Base-by-base conservation (phyloP, 805 yeast species). In the Nakazawaea anatomiae region DNA sequence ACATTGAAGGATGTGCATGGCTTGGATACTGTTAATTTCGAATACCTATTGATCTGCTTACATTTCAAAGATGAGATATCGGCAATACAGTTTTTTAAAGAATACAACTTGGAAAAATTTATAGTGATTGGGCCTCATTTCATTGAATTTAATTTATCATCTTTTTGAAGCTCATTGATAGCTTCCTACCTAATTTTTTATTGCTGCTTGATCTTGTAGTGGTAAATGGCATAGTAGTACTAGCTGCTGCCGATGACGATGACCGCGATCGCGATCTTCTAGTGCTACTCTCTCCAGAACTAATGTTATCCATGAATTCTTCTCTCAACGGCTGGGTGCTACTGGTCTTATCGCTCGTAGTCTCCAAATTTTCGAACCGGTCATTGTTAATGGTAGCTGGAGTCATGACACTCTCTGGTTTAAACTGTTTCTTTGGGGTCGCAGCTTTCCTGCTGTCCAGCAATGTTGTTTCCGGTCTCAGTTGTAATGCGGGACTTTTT, bases 401-500 rank as follows among this genome's bases (percentile, higher is more conserved):
- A 18, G 42, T 46, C 8, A 46, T 14, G 4, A 31, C 29, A 12
- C 11, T 27, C 36, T 46, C 34, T 8, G 39, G 39, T 35, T 32
- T 44, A 30, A 44, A 44, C 8, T n/a, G 11, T 44, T 32, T 32
- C 38, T 39, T 46, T 25, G 38, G 25, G 25, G 25, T n/a, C 5
- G 46, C 14, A 12, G 41, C 10, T 38, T 44, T 44, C 41, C 14
- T 38, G 10, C 28, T 11, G 28, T n/a, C 39, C 31, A 10, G 27
- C 25, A 18, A 39, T 4, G 46, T 12, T 3, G 34, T 30, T 12
- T 28, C 30, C 10, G 38, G 5, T 45, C 60, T 62, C 3, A 54
- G 44, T 43, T 68, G 69, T 38, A 77, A 61, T 0, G 79, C 82
- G 0, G 80, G 77, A 41, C 87, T 81, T 6, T 62, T 56, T 0